Percentiles rank a stretch among this genome's conserved stretches.
Conservation (phyloP, 352 stramenopile species). For the Phytophthora cactorum region DNA sequence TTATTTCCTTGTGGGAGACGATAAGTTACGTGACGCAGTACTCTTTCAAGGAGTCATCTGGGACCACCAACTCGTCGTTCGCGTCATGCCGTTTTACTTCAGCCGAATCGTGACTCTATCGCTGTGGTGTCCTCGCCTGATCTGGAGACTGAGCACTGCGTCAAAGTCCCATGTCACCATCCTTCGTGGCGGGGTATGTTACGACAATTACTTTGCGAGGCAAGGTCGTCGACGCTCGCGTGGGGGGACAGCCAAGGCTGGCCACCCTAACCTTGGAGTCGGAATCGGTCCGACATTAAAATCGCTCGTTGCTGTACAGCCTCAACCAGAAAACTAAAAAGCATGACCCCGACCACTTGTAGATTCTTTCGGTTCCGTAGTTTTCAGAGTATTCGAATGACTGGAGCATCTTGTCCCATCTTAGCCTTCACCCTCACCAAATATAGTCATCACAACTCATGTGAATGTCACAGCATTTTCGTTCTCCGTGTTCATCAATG, state of each 20-base stretch:
- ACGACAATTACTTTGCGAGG: constrained; percentile 1
- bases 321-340: background rate
- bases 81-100: constrained; percentile 1
- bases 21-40: background rate
- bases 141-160: background rate
- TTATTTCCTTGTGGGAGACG: background rate
- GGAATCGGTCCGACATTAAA: background rate
- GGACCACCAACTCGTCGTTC: background rate
- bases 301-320: background rate
- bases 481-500: no score
- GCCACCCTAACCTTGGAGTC: background rate
- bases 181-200: background rate
- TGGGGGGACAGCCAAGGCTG: background rate
- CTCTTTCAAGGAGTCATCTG: background rate
- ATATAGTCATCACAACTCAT: no score
- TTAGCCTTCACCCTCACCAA: background rate
- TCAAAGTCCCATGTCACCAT: background rate
- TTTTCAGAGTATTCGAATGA: no score
- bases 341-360: background rate
- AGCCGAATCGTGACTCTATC: constrained; percentile 1
- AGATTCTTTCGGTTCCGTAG: no score
- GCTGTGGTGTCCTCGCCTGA: constrained; percentile 1
- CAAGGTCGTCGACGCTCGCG: background rate
- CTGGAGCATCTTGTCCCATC: no score
- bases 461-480: no score